Conservation (phyloP, 495 filamentous ascomycete genomes). For the Penicillium crystallinum region DNA sequence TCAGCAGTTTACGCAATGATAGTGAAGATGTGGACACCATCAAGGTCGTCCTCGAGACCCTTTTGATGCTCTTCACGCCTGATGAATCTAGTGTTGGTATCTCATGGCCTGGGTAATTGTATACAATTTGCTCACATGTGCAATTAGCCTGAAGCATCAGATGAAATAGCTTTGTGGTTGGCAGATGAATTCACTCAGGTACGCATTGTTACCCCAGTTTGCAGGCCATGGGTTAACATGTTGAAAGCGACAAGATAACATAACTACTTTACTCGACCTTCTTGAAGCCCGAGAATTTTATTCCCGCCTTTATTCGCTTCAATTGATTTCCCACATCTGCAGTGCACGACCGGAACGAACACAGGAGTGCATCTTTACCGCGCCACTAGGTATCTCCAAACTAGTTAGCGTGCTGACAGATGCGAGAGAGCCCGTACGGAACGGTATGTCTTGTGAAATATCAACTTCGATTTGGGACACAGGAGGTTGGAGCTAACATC, state of each 20-base stretch:
- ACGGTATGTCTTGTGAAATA: constrained; percentile 50
- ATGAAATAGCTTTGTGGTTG: constrained; percentile 94
- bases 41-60: constrained; percentile 88
- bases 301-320: constrained; percentile 85
- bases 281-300: constrained; percentile 87
- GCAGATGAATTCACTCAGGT: constrained; percentile 98
- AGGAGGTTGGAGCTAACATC: constrained; percentile 11
- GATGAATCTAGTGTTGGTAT: constrained; percentile 61
- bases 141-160: constrained; percentile 80
- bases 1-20: constrained; percentile 78
- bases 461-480: neutral
- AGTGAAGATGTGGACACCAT: constrained; percentile 94
- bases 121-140: constrained; percentile 22
- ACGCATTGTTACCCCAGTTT: constrained; percentile 13
- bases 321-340: constrained; percentile 82
- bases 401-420: constrained; percentile 83
- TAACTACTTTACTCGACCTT: constrained; percentile 82
- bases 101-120: neutral
- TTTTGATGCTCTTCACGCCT: constrained; percentile 85
- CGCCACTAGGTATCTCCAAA: constrained; percentile 80
- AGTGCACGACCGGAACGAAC: constrained; percentile 85
- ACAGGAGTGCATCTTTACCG: constrained; percentile 90
- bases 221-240: constrained; percentile 37
- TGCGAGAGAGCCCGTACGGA: constrained; percentile 79
- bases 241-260: constrained; percentile 84